Percentiles rank a stretch among this genome's conserved stretches.
Conservation (phyloP, 2,329 filamentous ascomycete genomes). For the Pseudocercospora macadamiae region DNA sequence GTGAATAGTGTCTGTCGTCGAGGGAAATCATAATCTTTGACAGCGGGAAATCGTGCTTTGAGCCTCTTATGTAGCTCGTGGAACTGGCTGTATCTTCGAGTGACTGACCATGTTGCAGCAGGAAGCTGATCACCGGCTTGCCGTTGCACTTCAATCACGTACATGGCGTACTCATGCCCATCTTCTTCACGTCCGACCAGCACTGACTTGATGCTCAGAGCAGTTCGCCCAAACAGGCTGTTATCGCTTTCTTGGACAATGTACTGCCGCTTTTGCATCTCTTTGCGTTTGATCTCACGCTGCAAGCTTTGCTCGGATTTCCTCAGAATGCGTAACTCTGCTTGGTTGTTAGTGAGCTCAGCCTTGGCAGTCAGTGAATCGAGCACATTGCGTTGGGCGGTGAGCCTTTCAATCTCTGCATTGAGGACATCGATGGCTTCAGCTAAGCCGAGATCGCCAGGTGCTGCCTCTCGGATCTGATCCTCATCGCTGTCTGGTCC, state of each 20-base stretch:
- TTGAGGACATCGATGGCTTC: slow-evolving; percentile 91
- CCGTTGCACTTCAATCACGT: slow-evolving; percentile 87
- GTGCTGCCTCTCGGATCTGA: slow-evolving; percentile 89
- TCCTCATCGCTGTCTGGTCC: slow-evolving; percentile 67
- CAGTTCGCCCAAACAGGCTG: slow-evolving; percentile 89
- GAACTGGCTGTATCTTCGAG: slow-evolving; percentile 95
- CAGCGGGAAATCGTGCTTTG: slow-evolving; percentile 80
- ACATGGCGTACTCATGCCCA: slow-evolving; percentile 89
- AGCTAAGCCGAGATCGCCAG: slow-evolving; percentile 87
- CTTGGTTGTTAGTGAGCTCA: slow-evolving; percentile 94
- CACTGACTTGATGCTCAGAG: slow-evolving; percentile 86
- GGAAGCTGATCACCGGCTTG: slow-evolving; percentile 95
- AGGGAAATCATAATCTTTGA: slow-evolving; percentile 88
- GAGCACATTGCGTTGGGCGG: slow-evolving; percentile 85
- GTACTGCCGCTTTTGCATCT: slow-evolving; percentile 95
- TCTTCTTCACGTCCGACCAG: slow-evolving; percentile 91
- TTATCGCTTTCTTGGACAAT: slow-evolving; percentile 98
- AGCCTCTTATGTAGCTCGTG: slow-evolving; percentile 91
- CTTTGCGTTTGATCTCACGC: slow-evolving; percentile 88
- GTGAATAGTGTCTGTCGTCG: slow-evolving; percentile 93
- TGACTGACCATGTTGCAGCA: slow-evolving; percentile 90
- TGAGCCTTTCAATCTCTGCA: slow-evolving; percentile 85
- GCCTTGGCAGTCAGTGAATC: slow-evolving; percentile 92
- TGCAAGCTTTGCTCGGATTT: slow-evolving; percentile 95
- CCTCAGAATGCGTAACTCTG: slow-evolving; percentile 84